phyloP scores from a whole-genome alignment of 768 basidiomycete genomes.

The Lentinus tigrinus region DNA sequence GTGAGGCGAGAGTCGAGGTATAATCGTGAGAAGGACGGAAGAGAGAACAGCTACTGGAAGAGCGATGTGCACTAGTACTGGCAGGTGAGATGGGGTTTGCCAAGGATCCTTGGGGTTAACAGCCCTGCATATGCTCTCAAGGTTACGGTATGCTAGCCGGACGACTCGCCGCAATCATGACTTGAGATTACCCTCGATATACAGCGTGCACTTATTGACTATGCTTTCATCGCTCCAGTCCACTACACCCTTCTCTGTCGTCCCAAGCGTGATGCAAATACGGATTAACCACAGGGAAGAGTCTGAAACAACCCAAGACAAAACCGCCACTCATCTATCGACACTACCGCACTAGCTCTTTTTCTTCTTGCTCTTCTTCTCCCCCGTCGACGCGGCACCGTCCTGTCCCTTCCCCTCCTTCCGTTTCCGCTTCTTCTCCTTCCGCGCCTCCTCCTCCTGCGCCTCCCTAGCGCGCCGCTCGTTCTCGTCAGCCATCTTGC shows the following conservation, averaged over 20 bases:
- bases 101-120: no score
- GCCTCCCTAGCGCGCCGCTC: constrained; percentile 22
- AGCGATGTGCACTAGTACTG: no score
- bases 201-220: constrained; percentile 64
- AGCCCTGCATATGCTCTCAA: no score
- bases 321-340: no score
- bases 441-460: constrained; percentile 25
- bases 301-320: no score
- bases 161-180: constrained; percentile 35
- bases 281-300: no score
- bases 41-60: no score
- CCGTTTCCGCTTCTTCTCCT: constrained; percentile 31
- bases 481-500: constrained; percentile 30
- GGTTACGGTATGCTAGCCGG: no score
- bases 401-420: constrained; percentile 23
- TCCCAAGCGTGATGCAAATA: constrained; percentile 78
- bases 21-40: no score
- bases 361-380: constrained; percentile 31
- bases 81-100: no score
- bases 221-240: constrained; percentile 77
- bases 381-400: constrained; percentile 7
- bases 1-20: no score
- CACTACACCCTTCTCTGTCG: constrained; percentile 71
- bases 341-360: constrained; percentile 27
- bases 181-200: constrained; percentile 69